These are phyloP conservation scores for Mycena olivaceomarginata DNA, from an alignment of 768 basidiomycete species.

Conservation along the genomic window DNA sequence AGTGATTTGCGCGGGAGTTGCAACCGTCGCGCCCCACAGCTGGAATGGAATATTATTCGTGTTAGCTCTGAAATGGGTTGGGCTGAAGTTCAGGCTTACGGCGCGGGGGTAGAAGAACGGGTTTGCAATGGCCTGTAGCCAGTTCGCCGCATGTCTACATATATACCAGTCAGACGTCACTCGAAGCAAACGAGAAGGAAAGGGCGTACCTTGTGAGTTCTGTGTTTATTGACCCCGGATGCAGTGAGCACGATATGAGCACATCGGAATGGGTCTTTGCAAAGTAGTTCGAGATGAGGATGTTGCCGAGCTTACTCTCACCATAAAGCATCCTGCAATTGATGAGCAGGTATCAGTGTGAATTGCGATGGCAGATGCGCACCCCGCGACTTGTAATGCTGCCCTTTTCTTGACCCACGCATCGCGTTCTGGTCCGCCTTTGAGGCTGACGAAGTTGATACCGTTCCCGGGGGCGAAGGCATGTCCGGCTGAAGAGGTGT, in stretches of 20 bases:
- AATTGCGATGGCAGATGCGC: neutral
- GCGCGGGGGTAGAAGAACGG: slow-evolving; percentile 2
- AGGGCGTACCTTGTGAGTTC: no score
- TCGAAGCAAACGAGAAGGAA: no score
- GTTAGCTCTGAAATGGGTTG: neutral
- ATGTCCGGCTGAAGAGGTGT: slow-evolving; percentile 41
- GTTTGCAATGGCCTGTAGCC: slow-evolving; percentile 16
- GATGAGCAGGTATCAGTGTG: neutral
- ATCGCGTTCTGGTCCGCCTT: slow-evolving; percentile 30
- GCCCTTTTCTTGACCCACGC: slow-evolving; percentile 20
- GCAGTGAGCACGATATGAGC: slow-evolving; percentile 49
- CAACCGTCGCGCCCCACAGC: slow-evolving; percentile 39
- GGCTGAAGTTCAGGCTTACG: slow-evolving; percentile 15
- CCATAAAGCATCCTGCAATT: slow-evolving; percentile 27
- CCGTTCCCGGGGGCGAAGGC: neutral
- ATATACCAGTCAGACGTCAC: neutral
- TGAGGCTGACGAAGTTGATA: slow-evolving; percentile 12
- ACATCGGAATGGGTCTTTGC: slow-evolving; percentile 52
- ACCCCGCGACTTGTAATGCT: neutral
- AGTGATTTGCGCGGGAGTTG: slow-evolving; percentile 35
- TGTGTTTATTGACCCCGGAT: no score
- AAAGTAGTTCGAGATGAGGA: slow-evolving; percentile 53
- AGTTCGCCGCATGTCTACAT: slow-evolving; percentile 1
- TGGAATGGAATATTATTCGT: neutral
- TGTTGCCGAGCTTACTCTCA: slow-evolving; percentile 49